These are phyloP conservation scores for Naganishia vishniacii DNA, from an alignment of 768 basidiomycete species.

Conservation along the genomic window DNA sequence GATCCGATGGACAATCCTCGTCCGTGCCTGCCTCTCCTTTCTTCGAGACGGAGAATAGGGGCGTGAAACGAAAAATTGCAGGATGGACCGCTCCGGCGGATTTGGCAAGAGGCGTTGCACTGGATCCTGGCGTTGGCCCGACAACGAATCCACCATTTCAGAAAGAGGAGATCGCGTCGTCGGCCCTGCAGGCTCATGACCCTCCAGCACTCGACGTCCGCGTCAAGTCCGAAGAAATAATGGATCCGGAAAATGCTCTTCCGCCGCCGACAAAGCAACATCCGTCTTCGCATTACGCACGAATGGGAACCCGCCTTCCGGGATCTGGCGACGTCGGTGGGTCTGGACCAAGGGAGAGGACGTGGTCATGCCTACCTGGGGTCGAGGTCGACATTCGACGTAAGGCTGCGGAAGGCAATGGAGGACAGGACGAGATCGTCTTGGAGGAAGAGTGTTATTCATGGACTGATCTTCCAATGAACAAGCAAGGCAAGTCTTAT, in stretches of 20 bases:
- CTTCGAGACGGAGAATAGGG: not conserved
- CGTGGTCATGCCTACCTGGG: not conserved
- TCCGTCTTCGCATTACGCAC: not conserved
- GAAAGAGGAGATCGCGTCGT: too few relatives aligned
- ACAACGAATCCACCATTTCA: too few relatives aligned
- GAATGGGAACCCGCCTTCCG: slow-evolving; percentile 14
- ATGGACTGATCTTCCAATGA: slow-evolving; percentile 45
- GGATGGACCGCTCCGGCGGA: slow-evolving; percentile 10
- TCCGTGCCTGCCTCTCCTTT: too few relatives aligned
- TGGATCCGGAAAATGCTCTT: not conserved
- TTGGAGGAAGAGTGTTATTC: slow-evolving; percentile 40
- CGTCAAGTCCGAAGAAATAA: not conserved
- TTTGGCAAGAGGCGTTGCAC: too few relatives aligned
- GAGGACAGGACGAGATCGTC: slow-evolving; percentile 19
- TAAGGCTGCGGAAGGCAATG: not conserved
- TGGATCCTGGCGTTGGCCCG: too few relatives aligned
- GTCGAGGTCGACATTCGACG: not conserved
- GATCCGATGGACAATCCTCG: too few relatives aligned
- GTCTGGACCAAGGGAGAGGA: not conserved
- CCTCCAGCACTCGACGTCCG: not conserved
- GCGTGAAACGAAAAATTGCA: slow-evolving; percentile 2
- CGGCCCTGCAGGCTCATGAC: too few relatives aligned
- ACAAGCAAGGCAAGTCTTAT: slow-evolving; percentile 33
- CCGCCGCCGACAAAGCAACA: too few relatives aligned
- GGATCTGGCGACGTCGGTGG: slow-evolving; percentile 12